Percentiles rank a stretch among this genome's conserved stretches.
These are phyloP conservation scores for Cucurbitaria berberidis DNA, from an alignment of 2,329 filamentous ascomycete genomes.

Conservation along the genomic window DNA sequence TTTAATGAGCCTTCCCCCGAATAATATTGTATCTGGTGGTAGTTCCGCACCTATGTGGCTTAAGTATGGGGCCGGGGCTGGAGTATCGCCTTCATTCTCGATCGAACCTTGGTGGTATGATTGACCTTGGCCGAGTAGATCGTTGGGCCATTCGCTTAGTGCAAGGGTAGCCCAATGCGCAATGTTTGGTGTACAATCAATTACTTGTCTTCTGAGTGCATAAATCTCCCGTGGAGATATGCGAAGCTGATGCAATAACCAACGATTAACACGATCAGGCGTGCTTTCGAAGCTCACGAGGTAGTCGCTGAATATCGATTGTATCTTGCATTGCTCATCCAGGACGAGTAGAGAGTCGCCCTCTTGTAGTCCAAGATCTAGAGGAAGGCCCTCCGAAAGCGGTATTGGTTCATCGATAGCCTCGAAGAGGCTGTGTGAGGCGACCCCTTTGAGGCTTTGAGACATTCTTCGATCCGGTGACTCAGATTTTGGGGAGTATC, in stretches of 20 bases:
- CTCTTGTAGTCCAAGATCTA: slow-evolving; percentile 5
- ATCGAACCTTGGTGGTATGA: not conserved
- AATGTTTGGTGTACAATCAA: not conserved
- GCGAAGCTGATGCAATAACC: slow-evolving; percentile 23
- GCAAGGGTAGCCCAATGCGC: slow-evolving; percentile 11
- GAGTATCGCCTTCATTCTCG: not conserved
- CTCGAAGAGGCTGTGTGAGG: not conserved
- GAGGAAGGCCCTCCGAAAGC: not conserved
- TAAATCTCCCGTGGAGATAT: slow-evolving; percentile 19
- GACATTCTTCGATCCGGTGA: not conserved
- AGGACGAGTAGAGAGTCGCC: slow-evolving; percentile 10
- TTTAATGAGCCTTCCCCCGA: no score
- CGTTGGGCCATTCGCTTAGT: not conserved
- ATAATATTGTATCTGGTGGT: no score
- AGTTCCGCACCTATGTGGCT: no score
- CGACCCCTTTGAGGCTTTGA: slow-evolving; percentile 3
- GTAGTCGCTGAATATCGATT: slow-evolving; percentile 22
- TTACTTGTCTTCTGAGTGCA: slow-evolving; percentile 9
- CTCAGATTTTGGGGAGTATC: not conserved
- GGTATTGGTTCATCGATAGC: not conserved
- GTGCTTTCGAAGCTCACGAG: slow-evolving; percentile 19
- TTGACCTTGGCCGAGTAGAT: not conserved
- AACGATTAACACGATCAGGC: slow-evolving; percentile 16
- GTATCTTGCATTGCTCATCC: slow-evolving; percentile 7
- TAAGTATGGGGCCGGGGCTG: no score